These are phyloP conservation scores for Pseudisothecium myosuroides DNA, from an alignment of 225 moss, liverwort and hornwort genomes.

Conservation along the genomic window DNA sequence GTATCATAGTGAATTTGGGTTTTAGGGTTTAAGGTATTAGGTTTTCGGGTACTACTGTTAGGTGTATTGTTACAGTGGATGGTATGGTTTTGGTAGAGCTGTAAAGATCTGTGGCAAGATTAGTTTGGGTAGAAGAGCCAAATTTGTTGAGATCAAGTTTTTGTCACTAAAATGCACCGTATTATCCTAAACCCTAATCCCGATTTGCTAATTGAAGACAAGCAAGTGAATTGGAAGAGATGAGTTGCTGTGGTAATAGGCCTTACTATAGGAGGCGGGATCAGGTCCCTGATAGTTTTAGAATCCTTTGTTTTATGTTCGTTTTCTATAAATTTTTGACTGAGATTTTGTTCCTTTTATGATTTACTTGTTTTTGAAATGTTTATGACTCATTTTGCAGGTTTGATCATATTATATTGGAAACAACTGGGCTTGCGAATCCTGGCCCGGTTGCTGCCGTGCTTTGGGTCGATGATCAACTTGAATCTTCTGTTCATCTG, in stretches of 20 bases:
- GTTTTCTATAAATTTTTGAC: neutral
- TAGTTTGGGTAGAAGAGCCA: neutral
- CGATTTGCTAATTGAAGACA: neutral
- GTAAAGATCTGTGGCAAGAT: neutral
- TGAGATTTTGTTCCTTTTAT: neutral
- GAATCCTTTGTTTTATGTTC: neutral
- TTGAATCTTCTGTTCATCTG: constrained; percentile 62
- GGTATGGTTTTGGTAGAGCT: neutral
- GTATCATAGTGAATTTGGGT: neutral
- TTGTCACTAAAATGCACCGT: neutral
- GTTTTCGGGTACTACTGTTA: neutral
- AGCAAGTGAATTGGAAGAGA: neutral
- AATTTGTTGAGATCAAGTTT: neutral
- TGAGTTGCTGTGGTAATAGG: neutral
- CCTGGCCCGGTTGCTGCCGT: constrained; percentile 78
- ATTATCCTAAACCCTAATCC: neutral
- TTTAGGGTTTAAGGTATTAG: neutral
- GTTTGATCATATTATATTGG: constrained; percentile 72
- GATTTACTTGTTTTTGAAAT: neutral
- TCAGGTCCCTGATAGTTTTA: neutral
- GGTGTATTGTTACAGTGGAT: neutral
- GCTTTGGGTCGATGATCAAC: constrained; percentile 84
- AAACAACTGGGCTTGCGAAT: constrained; percentile 79
- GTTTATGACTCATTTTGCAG: constrained; percentile 7
- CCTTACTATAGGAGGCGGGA: neutral